A percentile compares a stretch with the other conserved stretches of the same genome.
Conservation (phyloP, 805 yeast genomes). For the Candida hispaniensis region DNA sequence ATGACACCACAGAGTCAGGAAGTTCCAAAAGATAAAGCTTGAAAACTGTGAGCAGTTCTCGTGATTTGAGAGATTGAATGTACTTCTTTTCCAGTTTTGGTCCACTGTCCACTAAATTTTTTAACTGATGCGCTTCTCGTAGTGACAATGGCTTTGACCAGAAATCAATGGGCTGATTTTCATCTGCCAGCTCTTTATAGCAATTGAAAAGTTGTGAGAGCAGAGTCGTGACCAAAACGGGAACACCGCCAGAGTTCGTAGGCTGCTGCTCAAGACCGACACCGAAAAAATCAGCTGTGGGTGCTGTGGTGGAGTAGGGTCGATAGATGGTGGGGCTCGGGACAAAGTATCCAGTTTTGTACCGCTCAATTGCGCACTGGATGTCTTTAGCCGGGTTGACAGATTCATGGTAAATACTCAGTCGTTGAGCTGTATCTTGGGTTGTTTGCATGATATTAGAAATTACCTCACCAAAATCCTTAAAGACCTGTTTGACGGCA, state of each 20-base stretch:
- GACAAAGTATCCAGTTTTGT: conserved; percentile 59
- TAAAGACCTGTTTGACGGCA: conserved; percentile 52
- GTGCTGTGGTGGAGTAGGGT: conserved; percentile 52
- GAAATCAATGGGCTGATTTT: conserved; percentile 1
- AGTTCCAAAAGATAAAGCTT: conserved; percentile 60
- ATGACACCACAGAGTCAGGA: conserved; percentile 62
- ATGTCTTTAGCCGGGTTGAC: conserved; percentile 58
- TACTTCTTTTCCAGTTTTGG: conserved; percentile 4
- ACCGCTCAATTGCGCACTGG: conserved; percentile 44
- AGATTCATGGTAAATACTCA: conserved; percentile 32
- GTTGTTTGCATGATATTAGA: conserved; percentile 31
- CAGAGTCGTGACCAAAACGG: conserved; percentile 1
- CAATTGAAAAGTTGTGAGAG: conserved; percentile 1
- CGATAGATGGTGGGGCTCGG: conserved; percentile 65
- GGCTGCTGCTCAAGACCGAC: conserved; percentile 39
- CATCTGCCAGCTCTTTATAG: conserved; percentile 1
- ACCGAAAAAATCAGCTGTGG: conserved; percentile 60
- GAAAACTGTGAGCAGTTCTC: conserved; percentile 49
- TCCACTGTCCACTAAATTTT: conserved; percentile 3
- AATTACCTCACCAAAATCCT: conserved; percentile 49
- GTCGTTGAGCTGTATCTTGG: conserved; percentile 9
- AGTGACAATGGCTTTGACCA: conserved; percentile 12
- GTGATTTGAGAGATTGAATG: conserved; percentile 17
- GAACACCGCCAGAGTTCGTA: conserved; percentile 1
- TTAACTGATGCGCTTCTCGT: conserved; percentile 10